Base-by-base conservation (phyloP, 2,329 filamentous ascomycete genomes). In the Epichloe elymi region DNA sequence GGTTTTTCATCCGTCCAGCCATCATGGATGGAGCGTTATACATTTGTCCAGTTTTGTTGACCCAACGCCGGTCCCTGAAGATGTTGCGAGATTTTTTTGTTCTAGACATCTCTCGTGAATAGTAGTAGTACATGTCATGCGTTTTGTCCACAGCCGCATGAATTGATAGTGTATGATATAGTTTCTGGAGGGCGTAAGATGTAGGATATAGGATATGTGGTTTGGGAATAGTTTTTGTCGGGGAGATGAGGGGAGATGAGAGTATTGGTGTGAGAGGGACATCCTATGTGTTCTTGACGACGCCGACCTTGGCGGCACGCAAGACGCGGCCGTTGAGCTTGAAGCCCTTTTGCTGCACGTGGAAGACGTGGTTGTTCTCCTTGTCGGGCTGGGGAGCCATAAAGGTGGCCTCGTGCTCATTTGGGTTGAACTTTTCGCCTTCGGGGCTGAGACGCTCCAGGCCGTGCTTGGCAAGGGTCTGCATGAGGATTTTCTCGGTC, bases 281-380 rank as follows among this genome's bases (percentile, higher is more conserved):
- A 23, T 17, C 52, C 66, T 71, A 74, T 60, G 68, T 66, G 73
- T 93, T 95, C 79, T 93, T 95, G 58, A 95, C 90, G 52, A 96
- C 89, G 64, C 91, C 90, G 57, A 97, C 91, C 79, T 97, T 95
- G 65, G 91, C 88, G 56, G 91, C 88, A 67, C 93, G 82, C 62
- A 98, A 71, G 52, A 95, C 78, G 55, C 93, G 78, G 54, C 91
- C 90, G 66, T 98, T 97, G 57, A 97, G 80, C 70, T 82, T 82
- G 75, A 95, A 98, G 50, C 93, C 93, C 77, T 95, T 97, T 70
- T 88, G 87, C 76, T 97, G 91, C 47, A 88, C 88, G 67, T 85
- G 82, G 73, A 97, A 93, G 63, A 96, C 87, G 51, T 82, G 86
- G 60, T 88, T 88, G 63, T 97, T 82, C 68, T 95, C 86, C 76